Conservation (phyloP, 108 stramenopile genomes). For the Bacterosira constricta region DNA sequence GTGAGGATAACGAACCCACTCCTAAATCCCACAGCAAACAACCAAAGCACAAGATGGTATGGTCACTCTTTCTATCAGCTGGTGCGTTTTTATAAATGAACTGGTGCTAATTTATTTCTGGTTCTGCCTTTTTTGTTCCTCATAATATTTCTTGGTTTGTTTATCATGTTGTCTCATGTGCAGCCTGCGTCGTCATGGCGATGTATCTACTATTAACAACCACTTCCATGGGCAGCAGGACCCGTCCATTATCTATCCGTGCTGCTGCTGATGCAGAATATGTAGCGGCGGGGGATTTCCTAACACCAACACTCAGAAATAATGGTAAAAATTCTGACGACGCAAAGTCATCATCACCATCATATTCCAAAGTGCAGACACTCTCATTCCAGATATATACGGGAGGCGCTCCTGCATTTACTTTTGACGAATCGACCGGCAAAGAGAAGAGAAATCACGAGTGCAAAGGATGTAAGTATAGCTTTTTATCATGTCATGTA, state of each 20-base stretch:
- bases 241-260: too few relatives aligned
- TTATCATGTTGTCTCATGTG: background rate
- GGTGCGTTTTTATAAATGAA: too few relatives aligned
- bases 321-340: background rate
- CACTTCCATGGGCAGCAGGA: too few relatives aligned
- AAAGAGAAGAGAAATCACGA: constrained; percentile 43
- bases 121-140: too few relatives aligned
- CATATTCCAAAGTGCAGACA: constrained; percentile 56
- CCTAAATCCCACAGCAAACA: too few relatives aligned
- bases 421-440: constrained; percentile 13
- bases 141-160: too few relatives aligned
- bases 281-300: background rate
- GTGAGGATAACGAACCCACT: too few relatives aligned
- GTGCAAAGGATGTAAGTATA: constrained; percentile 31
- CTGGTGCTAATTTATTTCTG: background rate
- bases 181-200: background rate
- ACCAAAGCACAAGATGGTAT: too few relatives aligned
- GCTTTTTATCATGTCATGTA: too few relatives aligned
- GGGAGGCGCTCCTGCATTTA: constrained; percentile 62
- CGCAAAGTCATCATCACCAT: background rate
- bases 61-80: too few relatives aligned
- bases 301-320: background rate
- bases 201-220: background rate
- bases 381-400: constrained; percentile 73
- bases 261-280: too few relatives aligned